phyloP scores from a whole-genome alignment of 2,329 filamentous ascomycete species.

The Colletotrichum sp. region DNA sequence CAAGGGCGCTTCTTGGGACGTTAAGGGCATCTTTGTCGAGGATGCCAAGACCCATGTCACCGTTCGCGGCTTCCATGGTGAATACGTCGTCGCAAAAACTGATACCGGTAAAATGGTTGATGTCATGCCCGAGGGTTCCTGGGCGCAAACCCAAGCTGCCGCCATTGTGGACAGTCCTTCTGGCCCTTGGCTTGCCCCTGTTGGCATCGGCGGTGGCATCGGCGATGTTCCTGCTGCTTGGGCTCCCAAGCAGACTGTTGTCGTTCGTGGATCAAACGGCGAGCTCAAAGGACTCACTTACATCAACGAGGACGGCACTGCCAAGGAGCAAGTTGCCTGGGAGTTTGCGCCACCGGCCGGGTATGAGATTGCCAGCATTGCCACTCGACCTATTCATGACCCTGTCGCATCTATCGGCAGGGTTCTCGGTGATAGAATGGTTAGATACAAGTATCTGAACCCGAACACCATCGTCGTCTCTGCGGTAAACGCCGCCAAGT shows the following conservation, averaged over 20 bases:
- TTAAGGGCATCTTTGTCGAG: conserved; percentile 69
- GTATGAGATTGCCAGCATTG: conserved; percentile 72
- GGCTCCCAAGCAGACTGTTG: conserved; percentile 57
- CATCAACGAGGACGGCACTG: conserved; percentile 41
- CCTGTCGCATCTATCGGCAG: conserved; percentile 94
- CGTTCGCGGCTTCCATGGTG: conserved; percentile 64
- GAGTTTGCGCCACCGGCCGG: conserved; percentile 69
- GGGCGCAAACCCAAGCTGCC: conserved; percentile 41
- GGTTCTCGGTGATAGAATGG: conserved; percentile 88
- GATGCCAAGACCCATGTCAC: conserved; percentile 60
- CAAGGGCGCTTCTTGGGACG: conserved; percentile 62
- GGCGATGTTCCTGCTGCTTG: conserved; percentile 47
- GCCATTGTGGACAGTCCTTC: conserved; percentile 56
- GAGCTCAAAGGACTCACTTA: conserved; percentile 62
- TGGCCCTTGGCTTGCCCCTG: conserved; percentile 58
- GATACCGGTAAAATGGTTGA: conserved; percentile 57
- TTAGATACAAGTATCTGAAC: conserved; percentile 97
- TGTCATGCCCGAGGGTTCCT: conserved; percentile 40
- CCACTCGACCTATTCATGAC: conserved; percentile 74
- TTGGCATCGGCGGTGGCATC: conserved; percentile 55
- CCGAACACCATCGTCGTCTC: conserved; percentile 82
- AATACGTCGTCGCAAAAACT: conserved; percentile 61
- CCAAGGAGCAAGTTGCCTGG: conserved; percentile 66
- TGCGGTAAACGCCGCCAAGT: conserved; percentile 62
- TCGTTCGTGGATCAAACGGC: conserved; percentile 53